Evolutionary conservation across 352 stramenopile species (phyloP), one percentile per base, ranked within the genome.

Genomic region (Blastocystis sp.): DNA sequence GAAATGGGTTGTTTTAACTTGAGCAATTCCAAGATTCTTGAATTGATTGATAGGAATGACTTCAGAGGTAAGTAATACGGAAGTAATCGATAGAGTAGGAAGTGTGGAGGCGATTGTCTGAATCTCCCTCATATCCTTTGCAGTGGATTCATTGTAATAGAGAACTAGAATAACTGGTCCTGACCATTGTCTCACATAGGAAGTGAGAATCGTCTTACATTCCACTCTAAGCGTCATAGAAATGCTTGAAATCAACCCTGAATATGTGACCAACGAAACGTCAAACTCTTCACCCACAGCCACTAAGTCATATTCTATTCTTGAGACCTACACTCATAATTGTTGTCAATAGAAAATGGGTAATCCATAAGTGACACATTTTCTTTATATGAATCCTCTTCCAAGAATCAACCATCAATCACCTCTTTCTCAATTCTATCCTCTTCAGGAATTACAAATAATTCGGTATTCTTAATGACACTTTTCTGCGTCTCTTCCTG

Each of bases 41-140:
- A 81, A 39, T 29, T 65, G 57, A 42, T 81, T 81, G 24, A 81
- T 81, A 52, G 71, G 71, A 67, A 81, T 49, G 6, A 67, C 14
- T 3, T 24, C 14, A 4, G 63, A 74, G 19, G 54, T 14, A 12
- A 61, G 19, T 61, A n/a, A 32, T 61, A 61, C 6, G 54, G 54
- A 14, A 16, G 19, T 32, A 61, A 61, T 6, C 12, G 54, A 61
- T 3, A 32, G 39, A 9, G 9, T 9, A 24, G 29, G 29, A 21
- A 27, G 46, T 0, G 24, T 32, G 5, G 7, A 19, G 12, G 27
- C 39, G 51, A 35, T 51, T 16, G 6, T 67, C 1, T 43, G n/a
- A 6, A 42, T 32, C 21, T 14, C 7, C 6, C 11, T 12, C 46
- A 43, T 32, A 27, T 43, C n/a, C 29, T 27, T 27, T 6, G 14